A percentile compares a stretch with the other conserved stretches of the same genome.
Evolutionary conservation across 2,329 filamentous ascomycete species (phyloP).

Genomic region (Ceratocystis diversiconidia): DNA sequence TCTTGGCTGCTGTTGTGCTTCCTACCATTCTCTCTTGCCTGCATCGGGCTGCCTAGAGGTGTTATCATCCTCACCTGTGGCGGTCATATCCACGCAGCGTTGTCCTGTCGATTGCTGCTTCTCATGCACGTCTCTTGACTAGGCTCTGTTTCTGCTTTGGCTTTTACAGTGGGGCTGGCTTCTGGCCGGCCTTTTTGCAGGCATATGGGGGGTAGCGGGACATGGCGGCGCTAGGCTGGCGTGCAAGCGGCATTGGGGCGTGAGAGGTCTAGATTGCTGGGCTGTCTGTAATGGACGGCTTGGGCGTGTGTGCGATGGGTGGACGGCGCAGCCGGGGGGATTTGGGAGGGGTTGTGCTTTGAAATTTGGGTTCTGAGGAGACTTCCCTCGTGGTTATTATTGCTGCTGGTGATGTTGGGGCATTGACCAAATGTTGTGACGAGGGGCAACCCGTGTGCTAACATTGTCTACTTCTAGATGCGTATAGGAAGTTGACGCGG

Average conservation of each 20-base stretch:
- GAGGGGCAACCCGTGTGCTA: background rate
- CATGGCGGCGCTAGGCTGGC: background rate
- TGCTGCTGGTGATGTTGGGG: no score
- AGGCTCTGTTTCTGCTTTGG: background rate
- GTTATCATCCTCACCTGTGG: background rate
- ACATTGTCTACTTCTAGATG: background rate
- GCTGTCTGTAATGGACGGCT: constrained; percentile 14
- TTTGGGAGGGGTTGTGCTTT: constrained; percentile 29
- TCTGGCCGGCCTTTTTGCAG: background rate
- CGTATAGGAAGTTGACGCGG: background rate
- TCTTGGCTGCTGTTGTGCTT: background rate
- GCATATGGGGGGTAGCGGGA: no score
- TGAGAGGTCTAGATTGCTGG: background rate
- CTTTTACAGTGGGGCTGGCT: background rate
- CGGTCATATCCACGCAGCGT: background rate
- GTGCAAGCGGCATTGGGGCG: background rate
- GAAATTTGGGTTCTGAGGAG: constrained; percentile 28
- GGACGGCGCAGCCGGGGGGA: constrained; percentile 19
- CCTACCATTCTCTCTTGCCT: background rate
- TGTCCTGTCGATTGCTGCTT: constrained; percentile 7
- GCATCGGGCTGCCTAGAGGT: background rate
- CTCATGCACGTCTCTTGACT: constrained; percentile 9
- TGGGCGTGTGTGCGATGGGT: constrained; percentile 14
- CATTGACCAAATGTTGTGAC: background rate
- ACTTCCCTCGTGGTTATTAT: constrained; percentile 6